These are phyloP conservation scores for Saccharomycopsis schoenii DNA, from an alignment of 805 yeast genomes.

Conservation along the genomic window DNA sequence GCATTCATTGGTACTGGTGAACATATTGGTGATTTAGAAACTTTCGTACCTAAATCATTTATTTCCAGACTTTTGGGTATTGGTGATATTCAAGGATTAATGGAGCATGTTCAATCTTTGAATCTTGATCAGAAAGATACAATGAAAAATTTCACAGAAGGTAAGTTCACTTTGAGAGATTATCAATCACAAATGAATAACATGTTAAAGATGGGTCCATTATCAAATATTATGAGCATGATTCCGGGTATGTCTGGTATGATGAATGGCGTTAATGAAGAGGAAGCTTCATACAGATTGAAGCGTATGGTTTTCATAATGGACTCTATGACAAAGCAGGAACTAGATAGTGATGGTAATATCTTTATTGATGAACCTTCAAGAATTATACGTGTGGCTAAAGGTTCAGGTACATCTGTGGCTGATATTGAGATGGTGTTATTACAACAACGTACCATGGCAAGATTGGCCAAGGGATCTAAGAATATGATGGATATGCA, in stretches of 20 bases:
- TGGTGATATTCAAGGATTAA: constrained; percentile 87
- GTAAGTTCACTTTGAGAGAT: constrained; percentile 85
- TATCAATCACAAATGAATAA: constrained; percentile 92
- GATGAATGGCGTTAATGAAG: constrained; percentile 84
- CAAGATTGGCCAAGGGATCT: constrained; percentile 45
- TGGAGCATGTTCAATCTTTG: constrained; percentile 86
- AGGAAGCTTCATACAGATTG: constrained; percentile 75
- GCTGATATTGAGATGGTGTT: constrained; percentile 89
- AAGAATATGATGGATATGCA: constrained; percentile 40
- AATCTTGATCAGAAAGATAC: constrained; percentile 85
- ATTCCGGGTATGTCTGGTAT: constrained; percentile 85
- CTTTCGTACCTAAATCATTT: constrained; percentile 81
- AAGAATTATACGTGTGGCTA: constrained; percentile 81
- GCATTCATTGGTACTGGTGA: constrained; percentile 98
- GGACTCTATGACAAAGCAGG: constrained; percentile 94
- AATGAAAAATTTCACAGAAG: constrained; percentile 87
- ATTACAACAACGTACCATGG: constrained; percentile 89
- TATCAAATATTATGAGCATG: constrained; percentile 90
- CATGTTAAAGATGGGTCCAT: constrained; percentile 93
- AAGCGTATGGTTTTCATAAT: constrained; percentile 83
- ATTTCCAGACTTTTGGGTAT: constrained; percentile 89
- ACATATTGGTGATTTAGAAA: constrained; percentile 86
- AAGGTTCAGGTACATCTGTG: constrained; percentile 89
- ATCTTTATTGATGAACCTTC: constrained; percentile 72
- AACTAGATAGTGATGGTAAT: constrained; percentile 82